A percentile compares a stretch with the other conserved stretches of the same genome.
These are phyloP conservation scores for Neofusicoccum sp. DNA, from an alignment of 2,329 filamentous ascomycete species.

Conservation along the genomic window DNA sequence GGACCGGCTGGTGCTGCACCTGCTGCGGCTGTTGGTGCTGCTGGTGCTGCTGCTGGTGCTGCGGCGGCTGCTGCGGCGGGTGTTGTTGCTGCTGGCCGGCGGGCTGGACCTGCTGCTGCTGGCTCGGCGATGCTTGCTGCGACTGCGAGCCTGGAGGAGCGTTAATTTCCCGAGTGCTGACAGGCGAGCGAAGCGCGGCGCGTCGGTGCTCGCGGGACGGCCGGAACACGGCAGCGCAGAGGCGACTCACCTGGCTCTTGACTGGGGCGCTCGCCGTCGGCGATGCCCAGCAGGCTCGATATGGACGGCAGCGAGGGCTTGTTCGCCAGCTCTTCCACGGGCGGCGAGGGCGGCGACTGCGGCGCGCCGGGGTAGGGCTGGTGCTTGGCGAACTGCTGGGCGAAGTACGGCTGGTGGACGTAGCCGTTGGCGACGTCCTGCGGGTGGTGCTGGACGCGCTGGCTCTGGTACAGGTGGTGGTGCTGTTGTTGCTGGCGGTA, in stretches of 20 bases:
- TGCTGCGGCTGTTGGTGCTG: conserved; percentile 27
- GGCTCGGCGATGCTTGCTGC: conserved; percentile 25
- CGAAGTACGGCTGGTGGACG: conserved; percentile 2
- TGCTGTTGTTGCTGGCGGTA: conserved; percentile 20
- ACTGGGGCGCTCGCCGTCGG: conserved; percentile 65
- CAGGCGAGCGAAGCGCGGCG: background rate
- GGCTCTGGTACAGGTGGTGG: conserved; percentile 19
- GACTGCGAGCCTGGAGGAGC: conserved; percentile 22
- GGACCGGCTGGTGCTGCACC: conserved; percentile 29
- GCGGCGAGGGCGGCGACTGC: conserved; percentile 70
- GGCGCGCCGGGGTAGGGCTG: conserved; percentile 40
- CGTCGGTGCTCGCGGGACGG: conserved; percentile 21
- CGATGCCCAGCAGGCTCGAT: conserved; percentile 81
- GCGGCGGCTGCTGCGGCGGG: conserved; percentile 13
- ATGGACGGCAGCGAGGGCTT: conserved; percentile 91
- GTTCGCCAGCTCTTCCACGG: conserved; percentile 64
- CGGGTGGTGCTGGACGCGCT: conserved; percentile 19
- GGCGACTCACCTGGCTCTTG: conserved; percentile 35
- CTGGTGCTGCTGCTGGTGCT: conserved; percentile 24
- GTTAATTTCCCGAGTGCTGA: conserved; percentile 3
- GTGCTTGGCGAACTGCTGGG: conserved; percentile 20
- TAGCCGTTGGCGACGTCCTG: conserved; percentile 38
- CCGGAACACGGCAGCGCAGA: background rate
- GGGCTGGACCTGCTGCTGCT: conserved; percentile 30
- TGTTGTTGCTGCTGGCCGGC: background rate